A percentile compares a stretch with the other conserved stretches of the same genome.
Evolutionary conservation across 2,329 filamentous ascomycete genomes (phyloP).

Genomic region (Pestalotiopsis sp.): DNA sequence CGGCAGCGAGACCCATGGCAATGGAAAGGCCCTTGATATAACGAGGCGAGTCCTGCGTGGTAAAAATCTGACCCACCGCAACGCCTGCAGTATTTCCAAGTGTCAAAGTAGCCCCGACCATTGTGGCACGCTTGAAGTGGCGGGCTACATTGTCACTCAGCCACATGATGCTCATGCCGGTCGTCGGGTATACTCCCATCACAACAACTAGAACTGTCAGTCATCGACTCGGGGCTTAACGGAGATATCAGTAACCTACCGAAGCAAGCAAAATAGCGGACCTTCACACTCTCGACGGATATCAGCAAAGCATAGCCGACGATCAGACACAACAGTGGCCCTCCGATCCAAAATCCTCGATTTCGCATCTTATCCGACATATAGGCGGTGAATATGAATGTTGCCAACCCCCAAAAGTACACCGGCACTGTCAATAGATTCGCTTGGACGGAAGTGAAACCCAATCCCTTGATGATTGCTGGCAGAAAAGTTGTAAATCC

Average conservation of each 20-base stretch:
- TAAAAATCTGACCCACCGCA: constrained; percentile 48
- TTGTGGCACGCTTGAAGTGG: constrained; percentile 49
- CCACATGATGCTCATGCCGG: constrained; percentile 45
- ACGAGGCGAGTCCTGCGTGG: constrained; percentile 27
- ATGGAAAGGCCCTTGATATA: constrained; percentile 33
- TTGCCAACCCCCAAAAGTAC: constrained; percentile 28
- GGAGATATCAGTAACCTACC: constrained; percentile 14
- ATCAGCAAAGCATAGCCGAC: constrained; percentile 32
- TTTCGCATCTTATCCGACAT: constrained; percentile 28
- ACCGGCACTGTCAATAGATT: constrained; percentile 39
- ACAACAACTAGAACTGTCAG: constrained; percentile 19
- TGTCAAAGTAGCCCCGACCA: constrained; percentile 47
- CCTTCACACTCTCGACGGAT: constrained; percentile 28
- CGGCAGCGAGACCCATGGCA: constrained; percentile 27
- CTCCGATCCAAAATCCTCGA: constrained; percentile 26
- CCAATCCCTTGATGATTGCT: constrained; percentile 35
- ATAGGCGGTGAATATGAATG: constrained; percentile 26
- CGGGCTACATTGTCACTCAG: constrained; percentile 49
- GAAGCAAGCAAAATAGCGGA: constrained; percentile 28
- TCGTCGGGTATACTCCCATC: constrained; percentile 29
- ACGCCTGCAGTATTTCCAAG: constrained; percentile 51
- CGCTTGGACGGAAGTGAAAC: constrained; percentile 33
- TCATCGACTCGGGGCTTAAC: not conserved
- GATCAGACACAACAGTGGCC: constrained; percentile 26
- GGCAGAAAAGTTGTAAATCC: constrained; percentile 37